Percentiles rank a stretch among this genome's conserved stretches.
These are phyloP conservation scores for Pestalotiopsis sp. DNA, from an alignment of 2,329 filamentous ascomycete species.

Conservation along the genomic window DNA sequence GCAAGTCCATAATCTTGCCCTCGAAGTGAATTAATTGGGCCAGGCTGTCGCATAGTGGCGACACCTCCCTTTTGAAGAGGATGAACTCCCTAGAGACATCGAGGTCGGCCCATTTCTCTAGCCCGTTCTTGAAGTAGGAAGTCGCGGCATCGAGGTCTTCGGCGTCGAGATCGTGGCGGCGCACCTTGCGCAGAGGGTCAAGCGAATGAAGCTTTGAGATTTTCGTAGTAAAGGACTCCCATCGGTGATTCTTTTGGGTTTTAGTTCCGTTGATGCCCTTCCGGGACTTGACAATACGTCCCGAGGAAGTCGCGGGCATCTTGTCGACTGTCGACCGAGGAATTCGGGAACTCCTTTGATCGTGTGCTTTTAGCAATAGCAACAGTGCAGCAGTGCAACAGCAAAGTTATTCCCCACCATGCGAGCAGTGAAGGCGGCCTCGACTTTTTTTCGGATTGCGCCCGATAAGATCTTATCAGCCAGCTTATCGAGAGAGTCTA, in stretches of 20 bases:
- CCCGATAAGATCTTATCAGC: constrained; percentile 10
- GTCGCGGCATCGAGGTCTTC: constrained; percentile 75
- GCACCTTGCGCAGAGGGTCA: constrained; percentile 88
- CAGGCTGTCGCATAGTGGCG: constrained; percentile 83
- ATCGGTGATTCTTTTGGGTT: constrained; percentile 83
- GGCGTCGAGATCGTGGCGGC: constrained; percentile 80
- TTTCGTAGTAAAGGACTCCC: constrained; percentile 88
- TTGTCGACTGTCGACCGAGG: constrained; percentile 30
- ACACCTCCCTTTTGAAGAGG: constrained; percentile 74
- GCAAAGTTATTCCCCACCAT: constrained; percentile 24
- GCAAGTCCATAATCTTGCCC: constrained; percentile 76
- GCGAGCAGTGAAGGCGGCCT: constrained; percentile 18
- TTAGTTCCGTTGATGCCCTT: constrained; percentile 72
- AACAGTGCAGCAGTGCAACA: neutral
- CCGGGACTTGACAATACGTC: constrained; percentile 69
- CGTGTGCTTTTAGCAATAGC: neutral
- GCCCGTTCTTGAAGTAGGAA: constrained; percentile 83
- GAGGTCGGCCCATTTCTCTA: constrained; percentile 89
- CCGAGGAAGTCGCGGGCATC: constrained; percentile 66
- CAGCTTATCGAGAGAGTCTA: neutral
- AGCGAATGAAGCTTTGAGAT: constrained; percentile 87
- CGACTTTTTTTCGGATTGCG: constrained; percentile 27
- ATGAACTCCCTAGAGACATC: constrained; percentile 85
- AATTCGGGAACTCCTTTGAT: neutral
- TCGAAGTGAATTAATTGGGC: constrained; percentile 92